Evolutionary conservation across 2,329 filamentous ascomycete genomes (phyloP).

Genomic region (Colletotrichum liriopes): DNA sequence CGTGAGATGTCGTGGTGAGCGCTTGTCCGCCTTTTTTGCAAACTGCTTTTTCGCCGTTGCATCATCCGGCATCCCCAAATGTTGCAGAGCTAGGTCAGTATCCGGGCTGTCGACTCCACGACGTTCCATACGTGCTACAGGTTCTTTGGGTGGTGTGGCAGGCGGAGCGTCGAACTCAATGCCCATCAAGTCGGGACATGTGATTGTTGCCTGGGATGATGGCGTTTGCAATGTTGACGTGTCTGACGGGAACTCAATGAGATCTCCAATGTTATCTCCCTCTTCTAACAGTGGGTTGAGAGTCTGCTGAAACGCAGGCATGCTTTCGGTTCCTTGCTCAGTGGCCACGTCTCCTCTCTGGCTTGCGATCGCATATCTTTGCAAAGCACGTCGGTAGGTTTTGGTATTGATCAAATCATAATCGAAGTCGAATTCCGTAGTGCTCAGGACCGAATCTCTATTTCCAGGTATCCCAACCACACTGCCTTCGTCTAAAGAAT

Average conservation of each 20-base stretch:
- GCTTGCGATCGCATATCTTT: slow-evolving; percentile 12
- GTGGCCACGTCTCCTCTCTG: background rate
- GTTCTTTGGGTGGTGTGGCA: background rate
- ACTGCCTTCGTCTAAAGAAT: slow-evolving; percentile 3
- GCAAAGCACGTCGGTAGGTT: slow-evolving; percentile 32
- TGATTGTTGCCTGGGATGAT: slow-evolving; percentile 19
- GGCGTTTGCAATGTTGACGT: background rate
- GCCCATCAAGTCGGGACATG: slow-evolving; percentile 4
- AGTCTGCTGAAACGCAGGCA: background rate
- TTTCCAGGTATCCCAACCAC: background rate
- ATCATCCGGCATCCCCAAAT: background rate
- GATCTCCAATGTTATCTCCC: background rate
- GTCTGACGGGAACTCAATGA: slow-evolving; percentile 1
- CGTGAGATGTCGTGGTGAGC: background rate
- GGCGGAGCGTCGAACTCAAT: background rate
- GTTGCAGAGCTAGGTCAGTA: accelerated
- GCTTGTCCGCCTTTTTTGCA: background rate
- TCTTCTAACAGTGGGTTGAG: slow-evolving; percentile 1
- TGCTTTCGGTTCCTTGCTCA: background rate
- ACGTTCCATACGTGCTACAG: background rate
- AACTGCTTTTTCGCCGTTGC: background rate
- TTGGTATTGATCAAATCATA: slow-evolving; percentile 36
- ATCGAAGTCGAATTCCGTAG: slow-evolving; percentile 40
- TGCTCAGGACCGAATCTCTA: slow-evolving; percentile 39
- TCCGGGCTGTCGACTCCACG: too few species aligned